A percentile compares a stretch with the other conserved stretches of the same genome.
These are phyloP conservation scores for Xylariaceae sp. DNA, from an alignment of 2,329 filamentous ascomycete genomes.

Conservation along the genomic window DNA sequence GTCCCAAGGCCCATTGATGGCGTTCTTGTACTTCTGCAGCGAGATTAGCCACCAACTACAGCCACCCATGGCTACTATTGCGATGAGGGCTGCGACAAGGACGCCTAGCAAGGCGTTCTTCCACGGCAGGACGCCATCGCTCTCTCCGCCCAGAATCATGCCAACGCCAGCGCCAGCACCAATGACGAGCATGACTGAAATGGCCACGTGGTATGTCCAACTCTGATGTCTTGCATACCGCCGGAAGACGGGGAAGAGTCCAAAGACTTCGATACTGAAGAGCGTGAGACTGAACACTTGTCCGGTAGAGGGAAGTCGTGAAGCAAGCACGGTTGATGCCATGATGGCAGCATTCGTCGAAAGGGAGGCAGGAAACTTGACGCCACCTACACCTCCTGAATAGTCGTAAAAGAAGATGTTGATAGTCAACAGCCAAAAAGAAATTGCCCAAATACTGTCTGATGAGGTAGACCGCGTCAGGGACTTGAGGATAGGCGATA, in stretches of 20 bases:
- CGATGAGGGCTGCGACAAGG: constrained; percentile 67
- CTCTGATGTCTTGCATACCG: constrained; percentile 77
- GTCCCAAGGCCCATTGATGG: constrained; percentile 97
- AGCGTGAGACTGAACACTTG: constrained; percentile 93
- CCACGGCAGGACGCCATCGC: constrained; percentile 43
- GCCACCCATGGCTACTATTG: constrained; percentile 76
- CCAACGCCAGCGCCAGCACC: constrained; percentile 76
- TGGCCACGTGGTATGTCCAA: constrained; percentile 71
- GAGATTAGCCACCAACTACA: constrained; percentile 98
- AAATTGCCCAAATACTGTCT: constrained; percentile 97
- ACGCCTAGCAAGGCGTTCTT: constrained; percentile 63
- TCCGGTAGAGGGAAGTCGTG: constrained; percentile 79
- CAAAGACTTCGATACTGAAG: constrained; percentile 96
- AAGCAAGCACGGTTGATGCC: constrained; percentile 91
- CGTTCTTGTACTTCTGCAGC: constrained; percentile 97
- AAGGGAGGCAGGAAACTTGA: constrained; percentile 65
- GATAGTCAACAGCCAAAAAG: constrained; percentile 84
- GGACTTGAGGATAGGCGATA: constrained; percentile 93
- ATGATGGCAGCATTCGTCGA: constrained; percentile 96
- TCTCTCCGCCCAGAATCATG: constrained; percentile 47
- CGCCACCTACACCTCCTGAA: constrained; percentile 58
- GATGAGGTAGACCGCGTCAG: constrained; percentile 88
- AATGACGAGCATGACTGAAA: constrained; percentile 72
- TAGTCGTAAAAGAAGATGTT: constrained; percentile 99
- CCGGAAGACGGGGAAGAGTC: constrained; percentile 95